Evolutionary conservation across 805 yeast species (phyloP).

Genomic region (Saturnispora galanensis): DNA sequence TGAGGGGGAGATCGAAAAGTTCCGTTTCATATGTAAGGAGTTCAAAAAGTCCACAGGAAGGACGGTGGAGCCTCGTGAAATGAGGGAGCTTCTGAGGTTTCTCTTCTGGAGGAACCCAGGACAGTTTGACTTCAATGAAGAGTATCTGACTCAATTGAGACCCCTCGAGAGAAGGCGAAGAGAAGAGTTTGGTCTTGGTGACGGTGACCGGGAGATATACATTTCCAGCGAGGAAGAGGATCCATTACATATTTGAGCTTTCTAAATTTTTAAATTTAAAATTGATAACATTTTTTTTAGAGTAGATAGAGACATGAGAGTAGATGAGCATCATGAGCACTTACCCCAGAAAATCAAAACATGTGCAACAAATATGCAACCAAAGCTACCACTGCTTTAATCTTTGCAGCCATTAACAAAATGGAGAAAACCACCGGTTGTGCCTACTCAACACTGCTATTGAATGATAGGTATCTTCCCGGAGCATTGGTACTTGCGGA

Average conservation of each 20-base stretch:
- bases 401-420: too few relatives aligned
- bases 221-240: not conserved
- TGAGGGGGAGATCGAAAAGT: constrained; percentile 61
- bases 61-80: constrained; percentile 40
- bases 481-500: constrained; percentile 28
- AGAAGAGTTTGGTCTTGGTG: constrained; percentile 6
- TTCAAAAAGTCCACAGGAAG: constrained; percentile 46
- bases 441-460: constrained; percentile 27
- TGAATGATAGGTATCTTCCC: constrained; percentile 28
- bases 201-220: not conserved
- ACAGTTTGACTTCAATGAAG: constrained; percentile 46
- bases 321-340: too few relatives aligned
- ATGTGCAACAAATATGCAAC: too few relatives aligned
- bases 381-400: too few relatives aligned
- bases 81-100: constrained; percentile 43
- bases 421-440: not conserved
- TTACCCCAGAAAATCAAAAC: too few relatives aligned
- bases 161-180: constrained; percentile 22
- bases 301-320: too few relatives aligned
- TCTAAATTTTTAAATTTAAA: too few relatives aligned
- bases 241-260: not conserved
- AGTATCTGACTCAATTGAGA: constrained; percentile 31
- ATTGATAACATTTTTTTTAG: too few relatives aligned
- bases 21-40: constrained; percentile 56
- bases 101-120: constrained; percentile 48